These are phyloP conservation scores for Pythium rishiriense DNA, from an alignment of 352 stramenopile species.

Conservation along the genomic window DNA sequence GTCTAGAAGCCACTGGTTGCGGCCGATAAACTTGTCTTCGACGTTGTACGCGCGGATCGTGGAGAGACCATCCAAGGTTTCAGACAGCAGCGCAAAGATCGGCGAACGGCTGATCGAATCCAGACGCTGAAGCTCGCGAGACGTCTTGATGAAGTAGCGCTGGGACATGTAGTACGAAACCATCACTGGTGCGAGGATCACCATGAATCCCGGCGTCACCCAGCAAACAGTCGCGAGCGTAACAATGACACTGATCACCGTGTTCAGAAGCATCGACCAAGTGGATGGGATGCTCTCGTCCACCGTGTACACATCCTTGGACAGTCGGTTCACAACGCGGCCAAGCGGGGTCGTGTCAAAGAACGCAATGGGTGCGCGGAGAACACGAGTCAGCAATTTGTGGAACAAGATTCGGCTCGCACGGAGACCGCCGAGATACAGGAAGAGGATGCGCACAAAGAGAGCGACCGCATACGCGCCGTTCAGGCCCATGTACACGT, in stretches of 20 bases:
- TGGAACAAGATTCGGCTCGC: slow-evolving; percentile 65
- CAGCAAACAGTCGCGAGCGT: slow-evolving; percentile 71
- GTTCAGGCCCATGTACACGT: slow-evolving; percentile 85
- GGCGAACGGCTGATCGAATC: slow-evolving; percentile 93
- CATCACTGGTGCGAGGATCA: slow-evolving; percentile 72
- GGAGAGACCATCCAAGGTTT: slow-evolving; percentile 93
- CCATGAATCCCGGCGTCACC: slow-evolving; percentile 68
- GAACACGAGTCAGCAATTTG: slow-evolving; percentile 52
- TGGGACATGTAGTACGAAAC: slow-evolving; percentile 68
- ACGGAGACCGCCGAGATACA: slow-evolving; percentile 63
- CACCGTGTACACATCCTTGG: slow-evolving; percentile 78
- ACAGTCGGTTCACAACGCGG: slow-evolving; percentile 77
- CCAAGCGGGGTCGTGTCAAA: slow-evolving; percentile 83
- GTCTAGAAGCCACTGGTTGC: slow-evolving; percentile 58
- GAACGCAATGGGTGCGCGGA: slow-evolving; percentile 73
- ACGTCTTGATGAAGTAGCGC: slow-evolving; percentile 93
- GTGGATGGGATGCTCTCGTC: slow-evolving; percentile 71
- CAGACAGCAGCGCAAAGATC: slow-evolving; percentile 93
- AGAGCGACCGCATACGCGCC: slow-evolving; percentile 53
- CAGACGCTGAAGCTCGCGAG: slow-evolving; percentile 94
- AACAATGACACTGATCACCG: slow-evolving; percentile 60
- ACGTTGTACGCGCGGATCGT: slow-evolving; percentile 91
- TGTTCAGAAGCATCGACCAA: slow-evolving; percentile 71
- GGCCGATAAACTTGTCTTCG: slow-evolving; percentile 49
- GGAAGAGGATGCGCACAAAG: slow-evolving; percentile 57